Conservation (phyloP, 345 rosid genomes). For the Heritiera fomes region DNA sequence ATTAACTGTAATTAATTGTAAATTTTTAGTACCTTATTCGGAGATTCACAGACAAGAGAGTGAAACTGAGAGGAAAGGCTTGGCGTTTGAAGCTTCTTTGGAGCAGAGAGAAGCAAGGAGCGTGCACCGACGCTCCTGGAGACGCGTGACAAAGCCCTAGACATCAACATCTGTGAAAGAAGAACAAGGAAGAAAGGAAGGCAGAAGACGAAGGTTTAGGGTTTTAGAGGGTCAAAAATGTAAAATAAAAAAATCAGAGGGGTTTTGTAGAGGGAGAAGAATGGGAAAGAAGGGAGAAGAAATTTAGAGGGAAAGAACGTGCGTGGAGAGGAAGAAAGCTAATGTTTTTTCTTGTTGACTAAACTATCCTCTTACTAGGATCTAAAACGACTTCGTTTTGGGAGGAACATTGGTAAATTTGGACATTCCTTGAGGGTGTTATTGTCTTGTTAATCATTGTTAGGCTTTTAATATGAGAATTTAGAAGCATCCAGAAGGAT, state of each 20-base stretch:
- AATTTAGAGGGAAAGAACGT: not conserved
- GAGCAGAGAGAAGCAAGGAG: constrained; percentile 41
- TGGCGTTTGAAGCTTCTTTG: constrained; percentile 40
- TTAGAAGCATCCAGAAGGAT: not conserved
- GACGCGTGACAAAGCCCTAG: constrained; percentile 55
- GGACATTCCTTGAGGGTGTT: not conserved
- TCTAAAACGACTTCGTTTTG: not conserved
- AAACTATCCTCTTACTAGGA: constrained; percentile 26
- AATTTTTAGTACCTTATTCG: constrained; percentile 35
- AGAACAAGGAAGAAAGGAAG: not conserved
- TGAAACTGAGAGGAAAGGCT: constrained; percentile 39
- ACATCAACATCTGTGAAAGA: constrained; percentile 42
- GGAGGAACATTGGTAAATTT: not conserved
- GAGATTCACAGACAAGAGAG: constrained; percentile 35
- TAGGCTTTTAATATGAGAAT: not conserved
- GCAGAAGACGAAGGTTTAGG: not conserved
- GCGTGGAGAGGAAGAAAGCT: constrained; percentile 38
- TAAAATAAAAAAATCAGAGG: not conserved
- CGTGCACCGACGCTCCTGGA: constrained; percentile 50
- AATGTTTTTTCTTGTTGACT: constrained; percentile 20
- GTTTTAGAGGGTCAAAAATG: not conserved
- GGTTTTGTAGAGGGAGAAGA: not conserved
- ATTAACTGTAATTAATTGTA: not conserved
- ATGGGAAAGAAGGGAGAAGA: not conserved
- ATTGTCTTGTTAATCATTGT: not conserved